Evolutionary conservation across 306 rosid species (phyloP), one percentile per base, ranked within the genome.

Genomic region (Acacia confusa): DNA sequence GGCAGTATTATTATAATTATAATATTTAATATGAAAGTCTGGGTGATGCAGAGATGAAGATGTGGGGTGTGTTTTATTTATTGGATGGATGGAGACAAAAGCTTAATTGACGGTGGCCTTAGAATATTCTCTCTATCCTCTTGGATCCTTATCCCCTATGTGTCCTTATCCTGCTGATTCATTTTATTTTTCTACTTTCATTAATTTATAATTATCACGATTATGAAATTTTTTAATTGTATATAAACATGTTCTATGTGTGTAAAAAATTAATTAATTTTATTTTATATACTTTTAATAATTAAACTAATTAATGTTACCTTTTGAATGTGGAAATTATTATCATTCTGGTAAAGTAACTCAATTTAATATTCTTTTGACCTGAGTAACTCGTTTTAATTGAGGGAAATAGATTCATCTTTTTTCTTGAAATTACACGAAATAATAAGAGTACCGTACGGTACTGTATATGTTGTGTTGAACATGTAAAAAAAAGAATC

Each of bases 61-160:
- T 61, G 67, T 4, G 17, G 17, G 67, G 7, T 25, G 38, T 4
- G 38, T 61, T 61, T 27, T 27, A 27, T 61, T 60, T 61, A 61
- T 11, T 61, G 67, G 67, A 61, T 61, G 67, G 67, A 61, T 13
- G 67, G 3, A 25, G 67, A 61, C 67, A 61, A 61, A 61, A 61
- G 67, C 20, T 25, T 7, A 34, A 0, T 52, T 30, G 66, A 61
- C 45, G 11, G 10, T 38, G 55, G 72, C 44, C 41, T 27, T 19
- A 36, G 79, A 63, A 45, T 77, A 77, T 64, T 63, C 80, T 3
- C 24, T 63, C 15, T 57, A 0, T 11, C 41, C 15, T 45, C 27
- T n/a, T 44, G 60, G 73, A 68, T 68, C 50, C 48, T n/a, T 68
- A 76, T 61, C 72, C 70, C 7, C 32, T 10, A 40, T n/a, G 73